Percentiles rank a stretch among this genome's conserved stretches.
phyloP scores from a whole-genome alignment of 352 stramenopile genomes.

The Phytopythium helicoides region DNA sequence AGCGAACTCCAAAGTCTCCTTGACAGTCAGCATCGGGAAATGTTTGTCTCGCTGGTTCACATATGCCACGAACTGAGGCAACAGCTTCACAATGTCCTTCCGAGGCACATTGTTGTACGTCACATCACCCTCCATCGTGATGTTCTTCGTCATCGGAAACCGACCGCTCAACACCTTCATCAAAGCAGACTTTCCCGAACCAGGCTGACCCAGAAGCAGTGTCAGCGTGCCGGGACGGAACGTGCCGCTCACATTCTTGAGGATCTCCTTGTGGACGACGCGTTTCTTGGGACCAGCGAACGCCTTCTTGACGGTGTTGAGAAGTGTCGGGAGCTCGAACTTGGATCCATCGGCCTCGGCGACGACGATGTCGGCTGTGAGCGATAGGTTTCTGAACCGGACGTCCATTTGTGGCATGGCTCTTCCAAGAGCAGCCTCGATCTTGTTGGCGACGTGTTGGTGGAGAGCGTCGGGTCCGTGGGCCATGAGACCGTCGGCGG shows the following conservation, averaged over 20 bases:
- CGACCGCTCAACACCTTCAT: constrained; percentile 44
- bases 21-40: constrained; percentile 43
- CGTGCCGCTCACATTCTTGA: constrained; percentile 29
- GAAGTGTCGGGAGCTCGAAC: constrained; percentile 25
- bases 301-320: constrained; percentile 30
- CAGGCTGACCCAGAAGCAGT: constrained; percentile 28
- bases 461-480: constrained; percentile 34
- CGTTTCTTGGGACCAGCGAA: constrained; percentile 24
- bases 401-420: constrained; percentile 44
- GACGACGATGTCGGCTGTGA: constrained; percentile 29
- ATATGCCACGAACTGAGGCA: constrained; percentile 50
- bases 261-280: constrained; percentile 27
- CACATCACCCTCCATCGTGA: constrained; percentile 30
- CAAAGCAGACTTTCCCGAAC: constrained; percentile 34
- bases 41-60: constrained; percentile 49
- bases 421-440: constrained; percentile 23
- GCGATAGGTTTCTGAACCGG: constrained; percentile 42
- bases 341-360: constrained; percentile 9
- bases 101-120: constrained; percentile 35
- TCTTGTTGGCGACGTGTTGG: constrained; percentile 19
- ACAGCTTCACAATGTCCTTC: constrained; percentile 19
- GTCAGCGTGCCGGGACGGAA: constrained; percentile 38
- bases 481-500: constrained; percentile 21
- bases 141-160: constrained; percentile 31
- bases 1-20: constrained; percentile 53